A percentile compares a stretch with the other conserved stretches of the same genome.
These are phyloP conservation scores for Lentinula lateritia DNA, from an alignment of 768 basidiomycete genomes.

Conservation along the genomic window DNA sequence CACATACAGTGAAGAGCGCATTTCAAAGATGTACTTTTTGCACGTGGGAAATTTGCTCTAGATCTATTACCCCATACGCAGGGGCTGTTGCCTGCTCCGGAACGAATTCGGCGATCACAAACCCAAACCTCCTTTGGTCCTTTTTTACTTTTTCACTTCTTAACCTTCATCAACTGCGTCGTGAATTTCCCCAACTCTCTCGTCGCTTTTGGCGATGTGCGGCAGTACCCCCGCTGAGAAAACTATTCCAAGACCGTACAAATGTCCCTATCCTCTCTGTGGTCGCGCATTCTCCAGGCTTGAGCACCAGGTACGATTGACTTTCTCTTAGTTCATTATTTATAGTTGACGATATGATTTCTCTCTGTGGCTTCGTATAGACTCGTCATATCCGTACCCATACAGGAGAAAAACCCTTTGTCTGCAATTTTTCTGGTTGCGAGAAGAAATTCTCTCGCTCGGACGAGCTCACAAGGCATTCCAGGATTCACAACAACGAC, in stretches of 20 bases:
- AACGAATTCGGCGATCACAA: background rate
- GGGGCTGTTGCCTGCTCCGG: background rate
- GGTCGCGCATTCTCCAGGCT: slow-evolving; percentile 94
- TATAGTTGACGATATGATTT: background rate
- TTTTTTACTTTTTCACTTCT: background rate
- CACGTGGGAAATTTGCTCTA: background rate
- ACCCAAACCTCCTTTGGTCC: background rate
- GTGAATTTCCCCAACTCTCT: background rate
- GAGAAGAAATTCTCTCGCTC: slow-evolving; percentile 97
- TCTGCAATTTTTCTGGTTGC: slow-evolving; percentile 88
- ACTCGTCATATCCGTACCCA: slow-evolving; percentile 98
- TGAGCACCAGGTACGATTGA: slow-evolving; percentile 77
- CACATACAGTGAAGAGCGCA: background rate
- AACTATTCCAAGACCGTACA: slow-evolving; percentile 70
- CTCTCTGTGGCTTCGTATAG: slow-evolving; percentile 34
- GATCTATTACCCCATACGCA: background rate
- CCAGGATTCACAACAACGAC: slow-evolving; percentile 82
- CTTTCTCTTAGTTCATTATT: slow-evolving; percentile 8
- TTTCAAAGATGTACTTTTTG: background rate
- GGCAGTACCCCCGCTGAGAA: background rate
- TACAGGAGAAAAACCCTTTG: slow-evolving; percentile 96
- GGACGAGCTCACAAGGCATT: slow-evolving; percentile 97
- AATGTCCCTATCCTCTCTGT: slow-evolving; percentile 89
- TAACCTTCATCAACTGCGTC: background rate
- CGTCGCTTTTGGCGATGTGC: background rate